Percentiles rank a stretch among this genome's conserved stretches.
Conservation (phyloP, 352 stramenopile genomes). For the Globisporangium abappressorium region DNA sequence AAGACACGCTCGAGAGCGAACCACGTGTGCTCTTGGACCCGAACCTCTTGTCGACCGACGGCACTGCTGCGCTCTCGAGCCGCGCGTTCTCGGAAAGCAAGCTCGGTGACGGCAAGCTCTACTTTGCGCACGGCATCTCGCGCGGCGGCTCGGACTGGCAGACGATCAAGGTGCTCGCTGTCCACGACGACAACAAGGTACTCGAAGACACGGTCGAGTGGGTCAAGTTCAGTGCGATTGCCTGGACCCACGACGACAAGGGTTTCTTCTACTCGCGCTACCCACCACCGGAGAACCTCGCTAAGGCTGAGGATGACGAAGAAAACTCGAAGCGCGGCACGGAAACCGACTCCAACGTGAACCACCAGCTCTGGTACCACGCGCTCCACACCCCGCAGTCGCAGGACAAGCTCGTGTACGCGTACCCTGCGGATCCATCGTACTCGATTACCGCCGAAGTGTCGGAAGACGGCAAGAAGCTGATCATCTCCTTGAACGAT, state of each 20-base stretch:
- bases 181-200: constrained; percentile 65
- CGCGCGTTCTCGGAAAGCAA: constrained; percentile 75
- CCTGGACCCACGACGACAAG: constrained; percentile 80
- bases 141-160: constrained; percentile 84
- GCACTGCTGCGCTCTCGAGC: constrained; percentile 66
- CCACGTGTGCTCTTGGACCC: constrained; percentile 80
- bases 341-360: constrained; percentile 73
- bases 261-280: constrained; percentile 88
- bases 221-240: constrained; percentile 86
- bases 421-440: constrained; percentile 70
- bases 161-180: constrained; percentile 82
- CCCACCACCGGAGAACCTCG: constrained; percentile 60
- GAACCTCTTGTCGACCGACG: constrained; percentile 71
- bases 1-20: constrained; percentile 60
- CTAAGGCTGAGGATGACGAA: constrained; percentile 25
- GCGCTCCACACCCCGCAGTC: constrained; percentile 60
- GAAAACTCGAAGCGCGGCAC: constrained; percentile 62
- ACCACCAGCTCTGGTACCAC: constrained; percentile 86
- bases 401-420: constrained; percentile 75
- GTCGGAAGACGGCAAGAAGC: constrained; percentile 73
- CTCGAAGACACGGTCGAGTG: constrained; percentile 81
- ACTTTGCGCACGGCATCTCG: constrained; percentile 81
- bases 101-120: constrained; percentile 59
- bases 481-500: constrained; percentile 77
- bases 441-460: constrained; percentile 67